Evolutionary conservation across 495 filamentous ascomycete species (phyloP).

Genomic region (Staphylotrichum longicolle): DNA sequence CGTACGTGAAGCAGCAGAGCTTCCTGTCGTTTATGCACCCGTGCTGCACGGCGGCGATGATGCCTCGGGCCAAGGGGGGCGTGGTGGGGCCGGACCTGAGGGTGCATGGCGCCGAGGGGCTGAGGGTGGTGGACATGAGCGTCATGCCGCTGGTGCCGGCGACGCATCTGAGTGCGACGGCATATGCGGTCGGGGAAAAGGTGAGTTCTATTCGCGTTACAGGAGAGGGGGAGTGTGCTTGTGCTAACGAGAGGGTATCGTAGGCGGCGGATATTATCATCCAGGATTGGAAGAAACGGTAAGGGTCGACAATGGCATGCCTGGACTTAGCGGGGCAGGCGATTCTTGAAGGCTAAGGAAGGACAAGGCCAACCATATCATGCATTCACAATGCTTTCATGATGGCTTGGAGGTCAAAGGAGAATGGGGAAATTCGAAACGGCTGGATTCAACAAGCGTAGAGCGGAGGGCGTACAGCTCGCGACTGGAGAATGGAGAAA

Average conservation of each 20-base stretch:
- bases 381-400: too few relatives aligned
- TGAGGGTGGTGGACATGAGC: constrained; percentile 34
- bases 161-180: constrained; percentile 20
- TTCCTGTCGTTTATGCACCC: constrained; percentile 26
- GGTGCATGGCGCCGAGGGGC: constrained; percentile 38
- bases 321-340: too few relatives aligned
- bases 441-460: too few relatives aligned
- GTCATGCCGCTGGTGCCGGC: constrained; percentile 48
- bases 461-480: too few relatives aligned
- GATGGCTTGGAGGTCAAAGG: too few relatives aligned
- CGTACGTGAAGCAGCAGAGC: constrained; percentile 12
- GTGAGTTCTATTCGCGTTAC: constrained; percentile 6
- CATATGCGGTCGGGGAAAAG: constrained; percentile 24
- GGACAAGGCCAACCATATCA: too few relatives aligned
- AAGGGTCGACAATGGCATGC: neutral
- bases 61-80: constrained; percentile 52
- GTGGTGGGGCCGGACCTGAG: constrained; percentile 41
- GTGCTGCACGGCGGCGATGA: constrained; percentile 53
- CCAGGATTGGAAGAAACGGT: constrained; percentile 1
- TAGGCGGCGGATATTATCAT: constrained; percentile 18
- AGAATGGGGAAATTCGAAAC: too few relatives aligned
- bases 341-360: too few relatives aligned
- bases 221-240: neutral
- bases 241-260: neutral
- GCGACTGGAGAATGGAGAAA: too few relatives aligned